Evolutionary conservation across 176 grass and related monocot genomes (phyloP), one percentile per base, ranked within the genome.

Genomic region (Zizania latifolia): DNA sequence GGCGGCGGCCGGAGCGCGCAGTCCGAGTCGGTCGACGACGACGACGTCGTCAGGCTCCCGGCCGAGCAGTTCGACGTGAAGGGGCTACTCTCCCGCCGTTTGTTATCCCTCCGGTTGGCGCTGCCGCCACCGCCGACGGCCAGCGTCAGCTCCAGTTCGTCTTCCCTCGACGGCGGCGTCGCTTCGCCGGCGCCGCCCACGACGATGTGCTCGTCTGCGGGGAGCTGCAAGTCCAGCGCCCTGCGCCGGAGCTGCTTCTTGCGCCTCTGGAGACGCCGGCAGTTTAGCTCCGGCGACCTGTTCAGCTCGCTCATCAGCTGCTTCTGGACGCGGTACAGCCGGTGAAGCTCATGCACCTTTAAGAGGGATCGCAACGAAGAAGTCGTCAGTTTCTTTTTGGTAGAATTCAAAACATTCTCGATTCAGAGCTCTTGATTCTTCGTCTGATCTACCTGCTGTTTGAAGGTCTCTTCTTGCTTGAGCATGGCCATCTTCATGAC

Each of bases 401-500:
- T 65, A 9, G 3, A 43, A 83, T 30, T 77, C n/a, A n/a, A n/a
- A n/a, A n/a, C n/a, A n/a, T n/a, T n/a, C n/a, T n/a, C n/a, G n/a
- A n/a, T n/a, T n/a, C n/a, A n/a, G n/a, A n/a, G n/a, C n/a, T n/a
- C n/a, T 41, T 55, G 26, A 11, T 34, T 34, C 68, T 30, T 35
- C 1, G 6, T 46, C 31, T 9, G 5, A 62, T 39, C 19, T 79
- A 92, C 89, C 85, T 93, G 90, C 53, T 90, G 84, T 62, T 68
- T 84, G 84, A 93, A 93, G 44, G 87, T 90, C 75, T 81, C 72
- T 35, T 93, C 90, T 48, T 93, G 90, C 43, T 86, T 93, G 50
- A 90, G 87, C 87, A 93, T 89, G 72, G 87, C 90, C 62, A 84
- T 78, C 76, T 90, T 93, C 84, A 93, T 61, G 34, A 90, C 36